These are phyloP conservation scores for Xylaria bambusicola DNA, from an alignment of 495 filamentous ascomycete genomes.

Conservation along the genomic window DNA sequence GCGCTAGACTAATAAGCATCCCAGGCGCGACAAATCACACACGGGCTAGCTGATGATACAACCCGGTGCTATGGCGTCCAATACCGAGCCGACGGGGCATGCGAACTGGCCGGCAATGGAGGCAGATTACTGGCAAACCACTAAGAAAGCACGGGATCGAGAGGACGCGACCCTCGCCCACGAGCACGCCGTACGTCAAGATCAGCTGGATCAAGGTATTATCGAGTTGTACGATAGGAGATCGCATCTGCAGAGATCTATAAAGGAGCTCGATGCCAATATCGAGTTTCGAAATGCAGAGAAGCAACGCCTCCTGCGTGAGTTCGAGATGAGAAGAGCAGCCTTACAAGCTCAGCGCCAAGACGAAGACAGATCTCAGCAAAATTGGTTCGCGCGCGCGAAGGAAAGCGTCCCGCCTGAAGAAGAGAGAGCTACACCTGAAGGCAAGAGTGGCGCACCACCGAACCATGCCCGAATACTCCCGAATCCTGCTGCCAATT, in stretches of 20 bases:
- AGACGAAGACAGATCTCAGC: constrained; percentile 23
- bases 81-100: constrained; percentile 17
- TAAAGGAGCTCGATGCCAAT: constrained; percentile 7
- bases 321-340: constrained; percentile 20
- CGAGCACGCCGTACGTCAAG: constrained; percentile 21
- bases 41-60: constrained; percentile 6
- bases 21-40: constrained; percentile 11
- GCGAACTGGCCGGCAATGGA: constrained; percentile 27
- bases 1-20: constrained; percentile 3
- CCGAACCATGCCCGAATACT: constrained; percentile 20
- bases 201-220: constrained; percentile 21
- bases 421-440: constrained; percentile 21
- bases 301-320: constrained; percentile 23
- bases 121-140: constrained; percentile 23
- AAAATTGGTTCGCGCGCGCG: constrained; percentile 21
- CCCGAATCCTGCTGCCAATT: constrained; percentile 20
- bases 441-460: constrained; percentile 20
- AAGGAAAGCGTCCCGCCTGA: constrained; percentile 11
- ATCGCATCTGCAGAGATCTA: constrained; percentile 16
- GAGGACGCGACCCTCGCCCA: constrained; percentile 21
- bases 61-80: constrained; percentile 27
- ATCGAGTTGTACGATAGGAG: constrained; percentile 23
- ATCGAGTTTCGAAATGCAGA: constrained; percentile 24
- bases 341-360: constrained; percentile 16
- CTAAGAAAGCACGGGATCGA: constrained; percentile 19